These are phyloP conservation scores for Protomyces lactucae-debilis DNA, from an alignment of 1,139 yeast genomes.

Conservation along the genomic window DNA sequence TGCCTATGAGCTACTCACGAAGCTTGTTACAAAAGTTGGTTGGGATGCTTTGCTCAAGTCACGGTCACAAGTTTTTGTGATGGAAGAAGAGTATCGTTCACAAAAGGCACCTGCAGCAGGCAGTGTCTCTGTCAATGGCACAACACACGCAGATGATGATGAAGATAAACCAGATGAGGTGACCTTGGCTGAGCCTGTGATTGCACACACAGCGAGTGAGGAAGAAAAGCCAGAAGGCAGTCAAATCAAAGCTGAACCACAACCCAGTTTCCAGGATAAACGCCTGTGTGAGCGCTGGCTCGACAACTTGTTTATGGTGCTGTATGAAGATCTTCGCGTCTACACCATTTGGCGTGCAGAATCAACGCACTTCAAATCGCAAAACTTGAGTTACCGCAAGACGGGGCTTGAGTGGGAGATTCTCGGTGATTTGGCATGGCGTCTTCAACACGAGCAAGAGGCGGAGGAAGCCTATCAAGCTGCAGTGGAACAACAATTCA, in stretches of 20 bases:
- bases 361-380: slow-evolving; percentile 68
- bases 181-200: slow-evolving; percentile 4
- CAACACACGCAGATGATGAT: background rate
- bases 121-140: slow-evolving; percentile 21
- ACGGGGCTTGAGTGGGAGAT: slow-evolving; percentile 92
- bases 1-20: slow-evolving; percentile 74
- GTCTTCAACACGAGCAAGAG: slow-evolving; percentile 73
- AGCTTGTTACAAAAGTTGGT: slow-evolving; percentile 64
- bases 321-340: slow-evolving; percentile 82
- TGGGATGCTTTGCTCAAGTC: slow-evolving; percentile 82
- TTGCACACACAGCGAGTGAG: slow-evolving; percentile 5
- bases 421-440: slow-evolving; percentile 71
- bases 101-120: slow-evolving; percentile 38
- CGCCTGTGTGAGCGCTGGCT: slow-evolving; percentile 93
- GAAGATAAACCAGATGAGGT: background rate
- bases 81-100: slow-evolving; percentile 78
- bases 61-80: slow-evolving; percentile 81
- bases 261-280: slow-evolving; percentile 54
- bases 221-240: background rate
- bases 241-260: slow-evolving; percentile 5
- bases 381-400: slow-evolving; percentile 68
- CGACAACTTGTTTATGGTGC: slow-evolving; percentile 76
- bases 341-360: slow-evolving; percentile 93
- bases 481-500: slow-evolving; percentile 69
- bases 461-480: slow-evolving; percentile 76